These are phyloP conservation scores for Gonapodya prolifera DNA, from an alignment of 192 early-diverging fungal genomes.

Conservation along the genomic window DNA sequence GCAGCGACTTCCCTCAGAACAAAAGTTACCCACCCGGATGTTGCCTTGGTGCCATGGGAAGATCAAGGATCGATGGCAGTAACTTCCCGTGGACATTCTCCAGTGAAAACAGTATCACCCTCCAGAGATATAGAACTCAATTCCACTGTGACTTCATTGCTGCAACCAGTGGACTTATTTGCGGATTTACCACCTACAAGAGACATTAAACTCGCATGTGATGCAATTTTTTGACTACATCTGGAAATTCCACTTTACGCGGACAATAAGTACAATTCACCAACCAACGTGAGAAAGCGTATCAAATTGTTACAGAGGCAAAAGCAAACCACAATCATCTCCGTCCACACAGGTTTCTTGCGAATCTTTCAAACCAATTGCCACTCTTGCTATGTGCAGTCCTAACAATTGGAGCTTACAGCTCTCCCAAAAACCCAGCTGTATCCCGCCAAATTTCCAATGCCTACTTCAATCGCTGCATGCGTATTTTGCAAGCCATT, in stretches of 20 bases:
- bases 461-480: background rate
- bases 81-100: no score
- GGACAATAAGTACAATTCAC: background rate
- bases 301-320: background rate
- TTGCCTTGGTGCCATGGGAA: background rate
- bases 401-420: background rate
- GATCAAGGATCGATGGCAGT: no score
- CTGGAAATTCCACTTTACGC: background rate
- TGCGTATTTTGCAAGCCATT: background rate
- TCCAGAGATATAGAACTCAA: no score
- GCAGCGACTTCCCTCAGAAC: background rate
- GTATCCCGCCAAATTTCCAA: background rate
- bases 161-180: background rate
- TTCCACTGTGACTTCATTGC: background rate
- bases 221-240: background rate
- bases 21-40: no score
- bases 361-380: background rate
- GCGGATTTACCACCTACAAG: background rate
- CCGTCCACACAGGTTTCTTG: background rate
- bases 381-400: background rate
- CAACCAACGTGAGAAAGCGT: background rate
- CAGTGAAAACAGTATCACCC: no score
- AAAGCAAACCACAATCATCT: background rate
- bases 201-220: background rate
- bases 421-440: background rate